These are phyloP conservation scores for Syzygium aromaticum DNA, from an alignment of 345 rosid species.

Conservation along the genomic window DNA sequence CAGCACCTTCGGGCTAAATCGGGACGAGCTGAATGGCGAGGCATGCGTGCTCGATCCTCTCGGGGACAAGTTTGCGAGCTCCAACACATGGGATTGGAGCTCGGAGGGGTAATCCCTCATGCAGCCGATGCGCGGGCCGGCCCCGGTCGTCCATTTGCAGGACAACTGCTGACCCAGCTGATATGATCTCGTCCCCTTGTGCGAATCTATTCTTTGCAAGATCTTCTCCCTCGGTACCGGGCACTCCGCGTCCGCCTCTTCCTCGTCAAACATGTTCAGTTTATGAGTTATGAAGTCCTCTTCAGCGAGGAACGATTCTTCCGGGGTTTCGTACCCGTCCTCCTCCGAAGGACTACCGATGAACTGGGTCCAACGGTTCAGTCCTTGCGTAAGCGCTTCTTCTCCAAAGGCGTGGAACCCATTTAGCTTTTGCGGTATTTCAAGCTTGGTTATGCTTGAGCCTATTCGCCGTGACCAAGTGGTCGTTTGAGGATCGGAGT, in stretches of 20 bases:
- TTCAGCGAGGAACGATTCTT: constrained; percentile 53
- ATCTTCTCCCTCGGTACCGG: constrained; percentile 64
- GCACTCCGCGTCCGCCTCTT: constrained; percentile 40
- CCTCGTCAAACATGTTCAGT: constrained; percentile 50
- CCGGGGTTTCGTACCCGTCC: constrained; percentile 73
- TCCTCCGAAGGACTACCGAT: constrained; percentile 18
- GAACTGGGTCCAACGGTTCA: background rate
- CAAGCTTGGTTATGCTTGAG: constrained; percentile 28
- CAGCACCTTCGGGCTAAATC: background rate
- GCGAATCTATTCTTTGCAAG: constrained; percentile 67
- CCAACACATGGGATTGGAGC: constrained; percentile 62
- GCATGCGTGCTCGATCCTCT: constrained; percentile 13
- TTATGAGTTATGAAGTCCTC: constrained; percentile 63
- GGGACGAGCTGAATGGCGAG: constrained; percentile 7
- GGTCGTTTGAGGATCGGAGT: constrained; percentile 11
- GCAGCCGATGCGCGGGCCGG: constrained; percentile 91
- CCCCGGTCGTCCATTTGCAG: constrained; percentile 88
- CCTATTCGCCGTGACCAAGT: constrained; percentile 17
- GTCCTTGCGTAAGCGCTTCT: constrained; percentile 1
- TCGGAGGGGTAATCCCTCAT: constrained; percentile 93
- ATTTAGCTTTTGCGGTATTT: constrained; percentile 20
- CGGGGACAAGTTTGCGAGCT: constrained; percentile 71
- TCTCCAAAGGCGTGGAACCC: constrained; percentile 6
- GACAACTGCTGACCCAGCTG: constrained; percentile 70
- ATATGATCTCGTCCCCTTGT: constrained; percentile 58